Conservation (phyloP, 176 grass and related monocot species). For the Pontederia crassipes region DNA sequence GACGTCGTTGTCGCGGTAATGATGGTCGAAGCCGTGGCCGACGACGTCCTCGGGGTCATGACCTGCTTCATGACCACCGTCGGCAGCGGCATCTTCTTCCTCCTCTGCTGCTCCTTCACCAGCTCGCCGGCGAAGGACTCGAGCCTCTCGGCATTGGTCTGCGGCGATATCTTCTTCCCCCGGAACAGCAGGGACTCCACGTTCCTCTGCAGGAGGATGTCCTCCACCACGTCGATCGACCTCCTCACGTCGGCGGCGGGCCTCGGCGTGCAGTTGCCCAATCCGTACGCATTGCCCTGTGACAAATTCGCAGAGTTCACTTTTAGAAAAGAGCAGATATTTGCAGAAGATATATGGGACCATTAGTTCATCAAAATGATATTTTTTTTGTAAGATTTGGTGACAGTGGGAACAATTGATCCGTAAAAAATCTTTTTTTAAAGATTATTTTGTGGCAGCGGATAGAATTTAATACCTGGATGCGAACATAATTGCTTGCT, state of each 20-base stretch:
- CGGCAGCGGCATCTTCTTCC: not conserved
- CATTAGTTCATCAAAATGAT: too few species aligned
- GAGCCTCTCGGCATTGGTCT: conserved; percentile 5
- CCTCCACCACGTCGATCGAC: conserved; percentile 25
- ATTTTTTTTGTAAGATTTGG: not conserved
- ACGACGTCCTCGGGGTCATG: conserved; percentile 8
- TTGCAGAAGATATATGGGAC: too few species aligned
- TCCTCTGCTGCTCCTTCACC: not conserved
- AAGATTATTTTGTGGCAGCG: not conserved
- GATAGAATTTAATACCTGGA: conserved; percentile 39
- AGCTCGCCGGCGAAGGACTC: not conserved
- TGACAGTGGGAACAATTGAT: not conserved
- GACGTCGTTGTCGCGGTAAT: not conserved
- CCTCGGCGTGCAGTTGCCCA: not conserved
- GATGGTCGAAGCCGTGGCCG: not conserved
- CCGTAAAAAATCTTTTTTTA: not conserved
- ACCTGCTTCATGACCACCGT: conserved; percentile 1
- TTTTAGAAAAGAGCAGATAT: too few species aligned
- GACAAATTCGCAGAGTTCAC: not conserved
- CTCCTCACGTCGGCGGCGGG: not conserved
- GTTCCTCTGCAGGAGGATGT: conserved; percentile 69
- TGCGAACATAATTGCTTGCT: conserved; percentile 81
- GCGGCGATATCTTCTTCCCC: conserved; percentile 1
- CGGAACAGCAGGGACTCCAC: conserved; percentile 24
- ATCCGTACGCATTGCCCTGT: not conserved